Evolutionary conservation across 2,329 filamentous ascomycete species (phyloP), one percentile per base, ranked within the genome.

Genomic region (Pseudocercospora pini-densiflorae): DNA sequence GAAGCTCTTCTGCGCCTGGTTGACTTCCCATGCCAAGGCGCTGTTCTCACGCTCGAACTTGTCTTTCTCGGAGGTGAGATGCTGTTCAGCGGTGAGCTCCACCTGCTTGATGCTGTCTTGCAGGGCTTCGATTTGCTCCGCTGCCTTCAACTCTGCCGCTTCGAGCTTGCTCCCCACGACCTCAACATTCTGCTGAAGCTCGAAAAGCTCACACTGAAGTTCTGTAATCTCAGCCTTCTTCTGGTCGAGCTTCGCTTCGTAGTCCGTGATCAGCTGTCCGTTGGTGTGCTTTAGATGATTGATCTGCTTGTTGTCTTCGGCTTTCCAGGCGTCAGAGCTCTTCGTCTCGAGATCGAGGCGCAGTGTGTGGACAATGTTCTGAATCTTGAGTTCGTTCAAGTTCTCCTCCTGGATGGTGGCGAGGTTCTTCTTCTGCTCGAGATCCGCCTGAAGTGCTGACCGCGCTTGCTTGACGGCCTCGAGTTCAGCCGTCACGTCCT

Each of bases 51-150:
- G 55, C 55, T 58, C 55, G 55, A 58, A 58, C 19, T 27, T 21
- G 55, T 58, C 55, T 27, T 58, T 58, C 55, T 43, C 31, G 10
- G 31, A 36, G 14, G 55, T 19, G 55, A 58, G 9, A 16, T 43
- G 55, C 4, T 40, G 31, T 7, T 36, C 33, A 5, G 55, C 55
- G 31, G 21, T 19, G 9, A 40, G n/a, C 31, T 58, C 55, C 31
- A 58, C 55, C 55, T 58, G 55, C 55, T 43, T 36, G 9, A 99
- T 97, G 65, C 92, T 87, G 81, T 93, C 95, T 83, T 95, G 96
- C 74, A 91, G 89, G 21, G 87, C 87, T 82, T 96, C 97, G 81
- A 97, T 94, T 80, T 92, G 89, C 10, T 91, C 89, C 16, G 83
- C 84, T 10, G 96, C 58, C 7, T 47, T 21, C n/a, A 24, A 9